These are phyloP conservation scores for Phytopythium montanum DNA, from an alignment of 352 stramenopile species.

Conservation along the genomic window DNA sequence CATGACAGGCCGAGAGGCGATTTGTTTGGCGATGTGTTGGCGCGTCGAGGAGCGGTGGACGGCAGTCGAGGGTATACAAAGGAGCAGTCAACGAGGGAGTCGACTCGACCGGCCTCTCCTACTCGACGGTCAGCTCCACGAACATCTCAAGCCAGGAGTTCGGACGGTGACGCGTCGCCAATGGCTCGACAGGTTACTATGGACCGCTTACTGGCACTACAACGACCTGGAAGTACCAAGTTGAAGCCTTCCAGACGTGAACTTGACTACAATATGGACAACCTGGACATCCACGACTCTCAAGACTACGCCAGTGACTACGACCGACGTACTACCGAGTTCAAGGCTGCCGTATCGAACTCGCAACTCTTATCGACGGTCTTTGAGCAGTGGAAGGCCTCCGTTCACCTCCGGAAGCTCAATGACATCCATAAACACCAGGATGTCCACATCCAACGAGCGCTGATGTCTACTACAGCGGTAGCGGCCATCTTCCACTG, in stretches of 20 bases:
- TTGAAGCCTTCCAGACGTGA: not conserved
- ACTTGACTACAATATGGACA: not conserved
- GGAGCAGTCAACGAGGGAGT: not conserved
- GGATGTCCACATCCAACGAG: constrained; percentile 17
- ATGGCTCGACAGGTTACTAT: not conserved
- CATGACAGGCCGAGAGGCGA: not conserved
- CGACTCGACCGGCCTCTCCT: not conserved
- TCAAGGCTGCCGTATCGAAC: constrained; percentile 1
- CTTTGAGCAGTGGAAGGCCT: constrained; percentile 46
- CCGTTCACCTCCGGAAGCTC: constrained; percentile 28
- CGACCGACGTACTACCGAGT: not conserved
- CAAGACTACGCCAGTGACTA: not conserved
- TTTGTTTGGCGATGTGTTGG: not conserved
- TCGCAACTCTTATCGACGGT: constrained; percentile 27
- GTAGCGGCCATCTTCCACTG: constrained; percentile 38
- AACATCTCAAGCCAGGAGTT: not conserved
- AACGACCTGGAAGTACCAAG: not conserved
- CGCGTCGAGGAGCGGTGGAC: not conserved
- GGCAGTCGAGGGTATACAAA: not conserved
- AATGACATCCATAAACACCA: constrained; percentile 20
- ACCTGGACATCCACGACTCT: not conserved
- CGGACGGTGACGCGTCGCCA: not conserved
- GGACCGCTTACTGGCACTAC: not conserved
- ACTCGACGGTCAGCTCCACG: not conserved
- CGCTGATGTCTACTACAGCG: constrained; percentile 11